Conservation (phyloP, 1,284 basidiomycete species). For the Phellopilus nigrolimitatus region DNA sequence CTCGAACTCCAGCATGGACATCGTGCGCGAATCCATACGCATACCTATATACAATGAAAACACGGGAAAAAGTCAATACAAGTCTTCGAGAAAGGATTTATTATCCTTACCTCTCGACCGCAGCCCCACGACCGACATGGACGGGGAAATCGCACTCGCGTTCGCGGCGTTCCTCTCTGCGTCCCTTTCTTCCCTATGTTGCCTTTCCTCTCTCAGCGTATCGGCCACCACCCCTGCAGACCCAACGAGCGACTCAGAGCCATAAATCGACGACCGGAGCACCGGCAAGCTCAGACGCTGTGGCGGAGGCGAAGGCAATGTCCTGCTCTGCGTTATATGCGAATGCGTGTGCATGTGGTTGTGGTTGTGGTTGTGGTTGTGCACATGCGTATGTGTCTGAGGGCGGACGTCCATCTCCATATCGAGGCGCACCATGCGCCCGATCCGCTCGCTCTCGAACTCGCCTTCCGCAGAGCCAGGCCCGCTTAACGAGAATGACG, state of each 20-base stretch:
- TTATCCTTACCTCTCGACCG: too few relatives aligned
- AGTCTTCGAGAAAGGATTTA: too few relatives aligned
- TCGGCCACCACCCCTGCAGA: not conserved
- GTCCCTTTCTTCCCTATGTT: not conserved
- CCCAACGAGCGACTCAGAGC: not conserved
- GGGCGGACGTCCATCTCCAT: not conserved
- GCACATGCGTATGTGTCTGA: not conserved
- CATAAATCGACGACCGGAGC: conserved; percentile 10
- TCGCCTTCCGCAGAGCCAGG: not conserved
- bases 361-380: not conserved
- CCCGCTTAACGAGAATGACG: not conserved
- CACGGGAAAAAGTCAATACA: too few relatives aligned
- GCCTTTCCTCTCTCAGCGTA: not conserved
- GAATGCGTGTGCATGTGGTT: too few relatives aligned
- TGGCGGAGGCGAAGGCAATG: not conserved
- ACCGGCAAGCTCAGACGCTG: conserved; percentile 7
- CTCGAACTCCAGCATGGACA: too few relatives aligned
- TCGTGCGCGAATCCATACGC: too few relatives aligned
- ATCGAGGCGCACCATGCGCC: conserved; percentile 6
- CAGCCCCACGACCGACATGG: too few relatives aligned
- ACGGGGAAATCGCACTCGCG: not conserved
- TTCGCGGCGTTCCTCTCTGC: not conserved
- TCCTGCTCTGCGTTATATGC: not conserved
- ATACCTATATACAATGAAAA: too few relatives aligned
- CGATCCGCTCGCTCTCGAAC: not conserved